A percentile compares a stretch with the other conserved stretches of the same genome.
Evolutionary conservation across 441 rosid species (phyloP).

Genomic region (Croton laevigatus): DNA sequence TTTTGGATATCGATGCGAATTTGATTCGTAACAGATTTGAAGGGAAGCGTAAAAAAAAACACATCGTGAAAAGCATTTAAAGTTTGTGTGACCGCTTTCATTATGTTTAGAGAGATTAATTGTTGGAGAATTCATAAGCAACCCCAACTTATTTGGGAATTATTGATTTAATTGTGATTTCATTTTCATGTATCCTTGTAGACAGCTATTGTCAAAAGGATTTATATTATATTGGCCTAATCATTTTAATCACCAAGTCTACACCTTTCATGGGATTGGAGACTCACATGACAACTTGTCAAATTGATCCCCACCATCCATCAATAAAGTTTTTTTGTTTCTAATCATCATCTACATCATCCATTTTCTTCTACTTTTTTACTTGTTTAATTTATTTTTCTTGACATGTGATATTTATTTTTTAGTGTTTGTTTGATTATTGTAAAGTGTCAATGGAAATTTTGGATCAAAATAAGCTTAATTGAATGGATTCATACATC

Average conservation of each 20-base stretch:
- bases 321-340: conserved; percentile 6
- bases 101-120: too few relatives aligned
- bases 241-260: conserved; percentile 39
- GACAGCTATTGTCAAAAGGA: too few relatives aligned
- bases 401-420: not conserved
- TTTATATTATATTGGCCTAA: conserved; percentile 31
- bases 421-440: not conserved
- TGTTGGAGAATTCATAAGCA: too few relatives aligned
- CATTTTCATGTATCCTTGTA: too few relatives aligned
- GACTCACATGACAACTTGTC: conserved; percentile 29
- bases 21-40: too few relatives aligned
- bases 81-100: too few relatives aligned
- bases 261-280: conserved; percentile 33
- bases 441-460: not conserved
- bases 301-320: conserved; percentile 21
- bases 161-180: too few relatives aligned
- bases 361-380: conserved; percentile 1
- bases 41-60: too few relatives aligned
- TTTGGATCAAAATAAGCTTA: not conserved
- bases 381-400: not conserved
- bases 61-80: too few relatives aligned
- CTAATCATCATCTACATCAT: conserved; percentile 27
- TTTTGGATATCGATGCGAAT: too few relatives aligned
- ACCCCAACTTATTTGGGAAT: too few relatives aligned
- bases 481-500: not conserved